phyloP scores from a whole-genome alignment of 768 basidiomycete species.

The Termitomyces sp. region DNA sequence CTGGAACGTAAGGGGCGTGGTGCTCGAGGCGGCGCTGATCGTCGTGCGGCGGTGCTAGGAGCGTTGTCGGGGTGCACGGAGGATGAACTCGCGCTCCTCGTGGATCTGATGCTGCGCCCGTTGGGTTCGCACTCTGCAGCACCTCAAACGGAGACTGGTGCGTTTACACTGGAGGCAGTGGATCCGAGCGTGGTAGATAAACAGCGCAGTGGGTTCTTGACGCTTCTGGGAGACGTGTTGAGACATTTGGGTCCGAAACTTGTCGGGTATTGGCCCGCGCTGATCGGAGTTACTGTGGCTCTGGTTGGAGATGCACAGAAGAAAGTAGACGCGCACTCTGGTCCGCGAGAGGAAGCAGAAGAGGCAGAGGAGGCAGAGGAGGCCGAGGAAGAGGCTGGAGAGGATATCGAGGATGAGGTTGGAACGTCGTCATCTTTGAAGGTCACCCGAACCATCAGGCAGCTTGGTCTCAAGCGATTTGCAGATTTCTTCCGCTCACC shows the following conservation, averaged over 20 bases:
- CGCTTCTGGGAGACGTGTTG: conserved; percentile 80
- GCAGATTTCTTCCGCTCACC: conserved; percentile 84
- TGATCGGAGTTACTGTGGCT: conserved; percentile 69
- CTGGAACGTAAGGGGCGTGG: conserved; percentile 70
- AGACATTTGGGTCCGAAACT: conserved; percentile 78
- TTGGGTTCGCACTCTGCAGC: conserved; percentile 40
- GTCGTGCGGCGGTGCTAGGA: conserved; percentile 73
- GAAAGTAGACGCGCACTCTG: conserved; percentile 36
- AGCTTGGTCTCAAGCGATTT: conserved; percentile 81
- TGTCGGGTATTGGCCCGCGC: conserved; percentile 65
- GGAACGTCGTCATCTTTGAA: conserved; percentile 31
- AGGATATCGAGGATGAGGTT: conserved; percentile 34
- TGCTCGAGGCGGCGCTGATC: conserved; percentile 54
- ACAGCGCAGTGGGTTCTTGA: conserved; percentile 84
- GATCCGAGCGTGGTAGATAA: conserved; percentile 42
- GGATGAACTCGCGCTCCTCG: conserved; percentile 71
- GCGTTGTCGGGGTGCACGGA: conserved; percentile 68
- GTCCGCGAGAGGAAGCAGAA: conserved; percentile 30
- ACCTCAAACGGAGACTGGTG: conserved; percentile 18
- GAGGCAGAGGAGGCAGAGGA: conserved; percentile 30
- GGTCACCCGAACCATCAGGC: conserved; percentile 65
- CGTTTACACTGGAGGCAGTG: conserved; percentile 28
- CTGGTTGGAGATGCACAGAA: conserved; percentile 65
- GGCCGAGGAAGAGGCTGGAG: conserved; percentile 16
- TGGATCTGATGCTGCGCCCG: conserved; percentile 86